phyloP scores from a whole-genome alignment of 2,329 filamentous ascomycete species.

The Arachnomyces sp. region DNA sequence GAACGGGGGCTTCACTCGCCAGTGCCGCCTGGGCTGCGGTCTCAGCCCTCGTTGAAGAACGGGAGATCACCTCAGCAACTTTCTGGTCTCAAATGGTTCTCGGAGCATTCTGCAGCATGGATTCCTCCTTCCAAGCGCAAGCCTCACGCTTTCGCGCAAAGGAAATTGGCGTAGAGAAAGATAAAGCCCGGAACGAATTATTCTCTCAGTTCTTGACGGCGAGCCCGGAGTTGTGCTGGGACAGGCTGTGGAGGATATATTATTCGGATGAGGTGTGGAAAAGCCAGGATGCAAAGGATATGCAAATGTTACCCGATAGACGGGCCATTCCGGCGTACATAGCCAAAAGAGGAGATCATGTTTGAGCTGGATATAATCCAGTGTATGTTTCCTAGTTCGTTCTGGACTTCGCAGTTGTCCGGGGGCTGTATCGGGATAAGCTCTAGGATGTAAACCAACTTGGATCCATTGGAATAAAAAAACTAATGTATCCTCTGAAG shows the following conservation, averaged over 20 bases:
- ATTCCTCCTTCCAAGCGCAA: neutral
- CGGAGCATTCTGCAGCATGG: slow-evolving; percentile 7
- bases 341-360: neutral
- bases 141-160: neutral
- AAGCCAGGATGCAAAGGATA: slow-evolving; percentile 18
- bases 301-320: slow-evolving; percentile 20
- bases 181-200: neutral
- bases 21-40: neutral
- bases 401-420: no score
- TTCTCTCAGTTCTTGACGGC: slow-evolving; percentile 18
- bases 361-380: no score
- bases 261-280: slow-evolving; percentile 18
- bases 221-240: slow-evolving; percentile 17
- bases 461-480: no score
- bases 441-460: no score
- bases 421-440: no score
- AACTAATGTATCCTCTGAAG: no score
- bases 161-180: neutral
- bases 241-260: slow-evolving; percentile 20
- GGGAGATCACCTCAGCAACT: slow-evolving; percentile 17
- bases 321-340: slow-evolving; percentile 1
- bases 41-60: neutral
- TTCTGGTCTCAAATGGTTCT: slow-evolving; percentile 24
- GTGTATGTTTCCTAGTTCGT: no score
- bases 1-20: neutral